Evolutionary conservation across 2,329 filamentous ascomycete species (phyloP), one percentile per base, ranked within the genome.

Genomic region (Aspergillus neotritici): DNA sequence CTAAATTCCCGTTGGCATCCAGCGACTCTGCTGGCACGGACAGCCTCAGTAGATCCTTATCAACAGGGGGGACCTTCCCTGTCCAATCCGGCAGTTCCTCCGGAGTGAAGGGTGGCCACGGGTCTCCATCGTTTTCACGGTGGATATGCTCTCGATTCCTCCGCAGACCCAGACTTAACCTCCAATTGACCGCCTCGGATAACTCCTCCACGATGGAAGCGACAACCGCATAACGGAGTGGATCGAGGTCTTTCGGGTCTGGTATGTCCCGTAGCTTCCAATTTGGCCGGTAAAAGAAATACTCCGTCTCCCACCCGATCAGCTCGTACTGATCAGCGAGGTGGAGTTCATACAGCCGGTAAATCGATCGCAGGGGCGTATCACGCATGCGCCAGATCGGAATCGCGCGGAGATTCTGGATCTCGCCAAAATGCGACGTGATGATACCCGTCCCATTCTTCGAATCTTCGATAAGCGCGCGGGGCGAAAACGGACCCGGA

Each of bases 331-430:
- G 43, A 9, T 48, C 49, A 5, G 57, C 46, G 1, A 50, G 39
- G 14, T 51, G 40, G 9, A 50, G 42, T 31, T 63, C 58, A 36
- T 61, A 60, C 32, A 63, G 48, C 5, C 58, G 57, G 39, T 62
- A 62, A 4, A 60, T 39, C 12, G 56, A 55, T 21, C 59, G 58
- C 3, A 61, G 46, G 3, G 58, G 58, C 4, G 54, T 63, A 36
- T 63, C 58, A 4, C 58, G 51, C 34, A 50, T 42, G 12, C 54
- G 54, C 53, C 53, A 63, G 29, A 62, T 43, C 1, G 57, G 54
- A 34, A 61, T 53, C 9, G 44, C 47, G 16, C 51, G 51, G 12
- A 62, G 47, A 29, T 61, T 55, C 32, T 53, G 53, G 31, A 60
- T 52, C n/a, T 51, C 44, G 3, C 43, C 43, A 12, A 49, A 41